phyloP scores from a whole-genome alignment of 1,139 yeast genomes.

The Suhomyces panamericanus region DNA sequence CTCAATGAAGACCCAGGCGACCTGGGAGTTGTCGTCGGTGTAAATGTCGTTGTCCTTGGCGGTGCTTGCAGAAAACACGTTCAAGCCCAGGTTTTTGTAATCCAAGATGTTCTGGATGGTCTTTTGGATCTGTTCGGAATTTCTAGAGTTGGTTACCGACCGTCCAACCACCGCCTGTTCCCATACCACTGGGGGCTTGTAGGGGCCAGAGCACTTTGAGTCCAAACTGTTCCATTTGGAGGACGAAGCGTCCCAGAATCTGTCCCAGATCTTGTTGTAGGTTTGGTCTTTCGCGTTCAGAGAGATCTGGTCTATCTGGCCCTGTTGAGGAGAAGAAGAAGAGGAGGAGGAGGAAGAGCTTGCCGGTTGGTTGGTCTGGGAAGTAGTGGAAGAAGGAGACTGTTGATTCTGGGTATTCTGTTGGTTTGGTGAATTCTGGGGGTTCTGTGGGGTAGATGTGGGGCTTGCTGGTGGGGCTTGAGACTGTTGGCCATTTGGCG shows the following conservation, averaged over 20 bases:
- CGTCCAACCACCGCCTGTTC: conserved; percentile 16
- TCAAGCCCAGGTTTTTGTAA: conserved; percentile 16
- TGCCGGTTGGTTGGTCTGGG: conserved; percentile 4
- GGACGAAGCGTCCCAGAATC: conserved; percentile 23
- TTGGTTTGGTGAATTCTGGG: too few species aligned
- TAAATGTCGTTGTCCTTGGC: conserved; percentile 31
- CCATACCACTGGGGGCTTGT: conserved; percentile 17
- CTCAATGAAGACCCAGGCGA: conserved; percentile 34
- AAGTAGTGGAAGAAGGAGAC: neutral
- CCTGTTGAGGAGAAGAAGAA: neutral
- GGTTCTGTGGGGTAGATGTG: too few species aligned
- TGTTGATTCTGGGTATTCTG: neutral
- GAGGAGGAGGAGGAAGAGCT: conserved; percentile 4
- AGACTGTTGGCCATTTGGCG: too few species aligned
- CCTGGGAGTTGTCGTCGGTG: conserved; percentile 38
- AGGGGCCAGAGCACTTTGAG: conserved; percentile 16
- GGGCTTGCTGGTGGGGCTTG: too few species aligned
- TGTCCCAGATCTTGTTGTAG: conserved; percentile 20
- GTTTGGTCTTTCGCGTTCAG: conserved; percentile 15
- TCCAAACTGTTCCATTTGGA: conserved; percentile 25
- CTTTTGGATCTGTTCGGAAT: conserved; percentile 8
- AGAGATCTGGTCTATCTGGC: conserved; percentile 8
- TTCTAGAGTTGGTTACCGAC: conserved; percentile 9
- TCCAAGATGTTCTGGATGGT: conserved; percentile 11
- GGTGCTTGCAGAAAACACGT: conserved; percentile 33